A percentile compares a stretch with the other conserved stretches of the same genome.
Conservation (phyloP, 2,329 filamentous ascomycete genomes). For the Ceratocystis alfenasii region DNA sequence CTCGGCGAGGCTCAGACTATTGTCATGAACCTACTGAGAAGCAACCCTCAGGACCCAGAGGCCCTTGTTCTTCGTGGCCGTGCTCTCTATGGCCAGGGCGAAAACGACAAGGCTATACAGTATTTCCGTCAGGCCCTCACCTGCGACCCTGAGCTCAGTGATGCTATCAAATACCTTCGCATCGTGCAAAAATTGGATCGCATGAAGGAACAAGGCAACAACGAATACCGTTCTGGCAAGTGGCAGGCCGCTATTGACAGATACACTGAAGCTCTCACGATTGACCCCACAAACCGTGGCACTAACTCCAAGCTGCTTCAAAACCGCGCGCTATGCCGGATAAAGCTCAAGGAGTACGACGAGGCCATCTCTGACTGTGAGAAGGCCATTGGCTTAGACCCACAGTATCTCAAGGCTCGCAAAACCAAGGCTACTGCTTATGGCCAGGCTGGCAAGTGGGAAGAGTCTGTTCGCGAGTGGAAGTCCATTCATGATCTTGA, state of each 20-base stretch:
- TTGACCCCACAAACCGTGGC: constrained; percentile 79
- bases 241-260: constrained; percentile 72
- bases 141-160: constrained; percentile 83
- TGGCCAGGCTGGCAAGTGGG: constrained; percentile 78
- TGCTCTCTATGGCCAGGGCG: constrained; percentile 78
- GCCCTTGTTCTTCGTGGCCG: constrained; percentile 80
- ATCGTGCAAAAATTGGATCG: constrained; percentile 84
- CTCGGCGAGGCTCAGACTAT: constrained; percentile 87
- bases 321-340: constrained; percentile 78
- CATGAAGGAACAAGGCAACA: constrained; percentile 89
- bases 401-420: constrained; percentile 75
- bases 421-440: constrained; percentile 89
- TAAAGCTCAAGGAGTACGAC: constrained; percentile 72
- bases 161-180: constrained; percentile 77
- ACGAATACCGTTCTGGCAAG: constrained; percentile 72
- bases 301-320: constrained; percentile 92
- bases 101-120: constrained; percentile 88
- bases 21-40: constrained; percentile 72
- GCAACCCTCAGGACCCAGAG: constrained; percentile 86
- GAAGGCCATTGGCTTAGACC: constrained; percentile 68
- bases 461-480: constrained; percentile 78
- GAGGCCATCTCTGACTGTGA: constrained; percentile 78
- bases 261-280: constrained; percentile 68
- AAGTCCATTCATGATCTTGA: constrained; percentile 76
- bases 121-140: constrained; percentile 81